Evolutionary conservation across 2,329 filamentous ascomycete species (phyloP), one percentile per base, ranked within the genome.

Genomic region (Plenodomus biglobosus): DNA sequence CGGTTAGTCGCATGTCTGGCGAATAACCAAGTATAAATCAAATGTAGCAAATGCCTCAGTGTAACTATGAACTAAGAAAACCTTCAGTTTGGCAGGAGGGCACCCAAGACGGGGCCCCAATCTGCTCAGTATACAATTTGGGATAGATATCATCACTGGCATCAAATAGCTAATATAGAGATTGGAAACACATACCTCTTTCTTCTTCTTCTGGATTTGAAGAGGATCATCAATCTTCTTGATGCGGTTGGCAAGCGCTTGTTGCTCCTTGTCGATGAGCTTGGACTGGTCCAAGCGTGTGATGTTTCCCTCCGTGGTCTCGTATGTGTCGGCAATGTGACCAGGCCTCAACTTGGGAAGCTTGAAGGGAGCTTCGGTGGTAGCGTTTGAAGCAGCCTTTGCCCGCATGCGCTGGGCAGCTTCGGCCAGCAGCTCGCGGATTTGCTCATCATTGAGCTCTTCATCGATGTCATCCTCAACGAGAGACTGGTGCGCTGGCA

Each of bases 61-160:
- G 85, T 88, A 88, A 88, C 85, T 88, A 87, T 87, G 87, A 70
- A 62, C 52, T 64, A 88, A 78, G 27, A 71, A 75, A 77, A 73
- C 74, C 84, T 80, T 86, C 84, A 86, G 80, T 78, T 75, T 72
- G 83, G 84, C 81, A 82, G 86, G 83, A 82, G 78, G 78, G 81
- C 81, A 77, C 81, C 87, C 88, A 94, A 87, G 80, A 92, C 88
- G 88, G 83, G 82, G 80, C 80, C 80, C 79, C 74, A 69, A 78
- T 84, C 85, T 82, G 84, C 87, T 80, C 91, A 87, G 87, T 82
- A 66, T 75, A 73, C 74, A 72, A 74, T 73, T 82, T 85, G 82
- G 85, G 82, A 84, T 80, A 73, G 78, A 80, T 87, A 88, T 92
- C 88, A 84, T 92, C 88, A 90, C 83, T 71, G 74, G 69, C 68